Evolutionary conservation across 164 flowering plant genomes (phyloP), one percentile per base, ranked within the genome.

Genomic region (Nymphaea thermarum): DNA sequence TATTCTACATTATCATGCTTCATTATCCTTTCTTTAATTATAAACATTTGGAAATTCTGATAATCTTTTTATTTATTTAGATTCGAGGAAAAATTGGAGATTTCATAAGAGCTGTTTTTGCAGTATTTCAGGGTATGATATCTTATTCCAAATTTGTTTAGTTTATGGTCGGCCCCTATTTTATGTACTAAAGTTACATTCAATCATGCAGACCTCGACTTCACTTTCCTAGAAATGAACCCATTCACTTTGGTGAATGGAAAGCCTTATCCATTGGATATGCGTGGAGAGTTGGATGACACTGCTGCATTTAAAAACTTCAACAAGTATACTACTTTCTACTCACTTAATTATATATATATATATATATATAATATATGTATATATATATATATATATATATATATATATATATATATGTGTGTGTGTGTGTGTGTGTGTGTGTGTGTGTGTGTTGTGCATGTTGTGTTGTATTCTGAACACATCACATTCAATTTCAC

Each of bases 241-340:
- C 96, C 98, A 5, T 91, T 91, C 72, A 86, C 98, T 7, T 75
- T 91, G 74, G 89, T 91, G 59, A 72, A 88, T 67, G 96, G 92
- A 60, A 80, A 87, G 75, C 96, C 94, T 67, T 89, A 86, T 76
- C 96, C 96, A 7, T 72, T 92, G 77, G 96, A 92, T 72, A 92
- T 88, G 98, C 83, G 96, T 63, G 98, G 96, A 62, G 97, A 89
- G 68, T 70, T 91, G 83, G 97, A 91, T 80, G 96, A 91, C 67
- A 91, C 97, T 65, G 96, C 97, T 66, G 86, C 93, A 44, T 91
- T 91, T 77, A 89, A 91, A 81, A 91, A 91, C 80, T 91, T 91
- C 62, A 85, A 87, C 44, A 91, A 86, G 98, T 91, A 87, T n/a
- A 14, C 42, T 7, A 72, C 10, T 42, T 42, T 42, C 16, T 61